Evolutionary conservation across 108 stramenopile genomes (phyloP).

Genomic region (Pelagomonas calceolata): DNA sequence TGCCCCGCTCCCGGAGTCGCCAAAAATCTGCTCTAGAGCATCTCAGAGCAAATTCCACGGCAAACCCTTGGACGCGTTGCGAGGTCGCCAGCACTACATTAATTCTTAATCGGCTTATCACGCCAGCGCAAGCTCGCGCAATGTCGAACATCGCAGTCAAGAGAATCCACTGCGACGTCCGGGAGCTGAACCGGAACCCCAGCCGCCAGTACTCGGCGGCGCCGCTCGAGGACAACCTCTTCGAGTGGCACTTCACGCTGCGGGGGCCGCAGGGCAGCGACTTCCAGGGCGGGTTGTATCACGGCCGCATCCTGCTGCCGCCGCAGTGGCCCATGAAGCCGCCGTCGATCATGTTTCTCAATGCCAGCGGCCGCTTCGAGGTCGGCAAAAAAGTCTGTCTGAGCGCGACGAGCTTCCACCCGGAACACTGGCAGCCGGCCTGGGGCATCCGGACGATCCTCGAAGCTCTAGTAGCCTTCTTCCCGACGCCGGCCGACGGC

Average conservation of each 20-base stretch:
- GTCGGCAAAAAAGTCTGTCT: slow-evolving; percentile 87
- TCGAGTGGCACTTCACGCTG: slow-evolving; percentile 93
- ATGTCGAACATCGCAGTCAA: slow-evolving; percentile 22
- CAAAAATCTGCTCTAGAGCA: too few relatives aligned
- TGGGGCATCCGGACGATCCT: slow-evolving; percentile 93
- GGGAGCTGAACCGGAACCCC: slow-evolving; percentile 82
- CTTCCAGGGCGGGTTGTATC: slow-evolving; percentile 87
- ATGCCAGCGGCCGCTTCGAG: slow-evolving; percentile 89
- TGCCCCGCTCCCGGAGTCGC: too few relatives aligned
- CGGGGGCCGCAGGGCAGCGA: slow-evolving; percentile 76
- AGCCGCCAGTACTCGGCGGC: slow-evolving; percentile 72
- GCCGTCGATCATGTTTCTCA: slow-evolving; percentile 88
- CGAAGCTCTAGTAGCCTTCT: slow-evolving; percentile 87
- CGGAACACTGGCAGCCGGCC: slow-evolving; percentile 86
- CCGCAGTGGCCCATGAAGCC: slow-evolving; percentile 68
- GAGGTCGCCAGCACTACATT: too few relatives aligned
- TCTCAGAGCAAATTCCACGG: too few relatives aligned
- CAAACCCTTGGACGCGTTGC: too few relatives aligned
- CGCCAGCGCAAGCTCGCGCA: too few relatives aligned
- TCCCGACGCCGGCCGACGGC: slow-evolving; percentile 86
- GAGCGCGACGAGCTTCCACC: slow-evolving; percentile 84
- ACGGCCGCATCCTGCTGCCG: slow-evolving; percentile 77
- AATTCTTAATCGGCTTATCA: too few relatives aligned
- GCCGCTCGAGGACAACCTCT: slow-evolving; percentile 73
- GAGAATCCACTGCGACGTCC: slow-evolving; percentile 79